Conservation (phyloP, 345 rosid genomes). For the Stellera chamaejasme region DNA sequence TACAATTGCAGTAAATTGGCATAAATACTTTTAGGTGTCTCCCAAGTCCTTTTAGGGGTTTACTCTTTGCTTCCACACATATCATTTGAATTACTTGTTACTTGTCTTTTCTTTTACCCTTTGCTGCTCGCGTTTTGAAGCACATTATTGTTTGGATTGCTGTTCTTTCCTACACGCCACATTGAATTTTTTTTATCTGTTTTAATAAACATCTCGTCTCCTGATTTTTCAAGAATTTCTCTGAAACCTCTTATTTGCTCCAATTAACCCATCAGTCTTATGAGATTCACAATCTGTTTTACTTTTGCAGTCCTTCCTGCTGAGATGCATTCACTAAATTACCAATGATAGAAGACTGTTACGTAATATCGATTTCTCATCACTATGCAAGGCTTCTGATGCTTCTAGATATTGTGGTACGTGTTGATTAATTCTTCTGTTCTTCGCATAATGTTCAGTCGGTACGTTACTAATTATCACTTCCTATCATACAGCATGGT, state of each 20-base stretch:
- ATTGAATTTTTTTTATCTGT: too few relatives aligned
- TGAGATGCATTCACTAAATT: background rate
- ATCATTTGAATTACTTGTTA: background rate
- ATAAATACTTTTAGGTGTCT: conserved; percentile 15
- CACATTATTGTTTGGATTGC: conserved; percentile 1
- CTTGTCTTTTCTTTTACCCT: background rate
- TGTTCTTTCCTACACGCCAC: background rate
- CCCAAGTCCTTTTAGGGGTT: too few relatives aligned
- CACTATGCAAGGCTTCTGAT: background rate
- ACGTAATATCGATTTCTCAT: background rate
- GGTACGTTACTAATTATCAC: conserved; percentile 9
- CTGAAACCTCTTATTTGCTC: background rate
- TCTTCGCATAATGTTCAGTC: conserved; percentile 10
- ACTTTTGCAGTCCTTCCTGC: background rate
- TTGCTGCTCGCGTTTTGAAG: background rate
- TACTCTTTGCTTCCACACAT: too few relatives aligned
- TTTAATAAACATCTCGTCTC: background rate
- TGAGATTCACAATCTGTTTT: background rate
- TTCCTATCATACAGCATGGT: conserved; percentile 28
- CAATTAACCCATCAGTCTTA: background rate
- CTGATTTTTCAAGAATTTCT: background rate
- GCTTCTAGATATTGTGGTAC: background rate
- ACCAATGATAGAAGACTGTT: conserved; percentile 1
- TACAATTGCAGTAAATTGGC: conserved; percentile 38
- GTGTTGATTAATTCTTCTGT: background rate